These are phyloP conservation scores for Neoascochyta sp. DNA, from an alignment of 2,329 filamentous ascomycete species.

Conservation along the genomic window DNA sequence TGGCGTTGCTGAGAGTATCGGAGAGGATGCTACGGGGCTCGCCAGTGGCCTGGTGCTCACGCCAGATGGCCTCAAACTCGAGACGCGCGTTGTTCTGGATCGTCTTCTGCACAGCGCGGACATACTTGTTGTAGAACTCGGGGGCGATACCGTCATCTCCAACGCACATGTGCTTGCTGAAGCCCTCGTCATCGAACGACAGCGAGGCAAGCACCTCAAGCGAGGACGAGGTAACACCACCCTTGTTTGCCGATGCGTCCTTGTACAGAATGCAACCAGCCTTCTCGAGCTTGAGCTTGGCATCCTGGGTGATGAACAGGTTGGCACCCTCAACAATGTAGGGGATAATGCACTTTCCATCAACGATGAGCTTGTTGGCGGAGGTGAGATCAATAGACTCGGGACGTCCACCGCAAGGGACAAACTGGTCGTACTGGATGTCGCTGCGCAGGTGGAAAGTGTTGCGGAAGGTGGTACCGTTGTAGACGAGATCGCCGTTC, in stretches of 20 bases:
- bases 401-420: constrained; percentile 92
- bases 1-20: constrained; percentile 84
- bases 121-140: constrained; percentile 89
- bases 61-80: constrained; percentile 98
- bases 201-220: constrained; percentile 92
- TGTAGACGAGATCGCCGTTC: constrained; percentile 78
- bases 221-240: constrained; percentile 94
- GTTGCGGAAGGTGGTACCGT: constrained; percentile 95
- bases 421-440: constrained; percentile 77
- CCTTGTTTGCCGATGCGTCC: constrained; percentile 97
- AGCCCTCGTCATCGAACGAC: constrained; percentile 86
- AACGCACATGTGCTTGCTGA: constrained; percentile 92
- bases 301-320: constrained; percentile 97
- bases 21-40: constrained; percentile 79
- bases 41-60: constrained; percentile 80
- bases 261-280: constrained; percentile 97
- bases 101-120: constrained; percentile 83
- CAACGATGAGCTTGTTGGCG: constrained; percentile 80
- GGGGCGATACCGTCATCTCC: constrained; percentile 72
- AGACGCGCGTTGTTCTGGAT: constrained; percentile 88
- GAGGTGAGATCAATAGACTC: constrained; percentile 93
- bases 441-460: constrained; percentile 86
- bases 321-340: constrained; percentile 98
- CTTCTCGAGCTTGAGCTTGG: constrained; percentile 89
- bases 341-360: constrained; percentile 81